These are phyloP conservation scores for Pythium scleroteichum DNA, from an alignment of 352 stramenopile species.

Conservation along the genomic window DNA sequence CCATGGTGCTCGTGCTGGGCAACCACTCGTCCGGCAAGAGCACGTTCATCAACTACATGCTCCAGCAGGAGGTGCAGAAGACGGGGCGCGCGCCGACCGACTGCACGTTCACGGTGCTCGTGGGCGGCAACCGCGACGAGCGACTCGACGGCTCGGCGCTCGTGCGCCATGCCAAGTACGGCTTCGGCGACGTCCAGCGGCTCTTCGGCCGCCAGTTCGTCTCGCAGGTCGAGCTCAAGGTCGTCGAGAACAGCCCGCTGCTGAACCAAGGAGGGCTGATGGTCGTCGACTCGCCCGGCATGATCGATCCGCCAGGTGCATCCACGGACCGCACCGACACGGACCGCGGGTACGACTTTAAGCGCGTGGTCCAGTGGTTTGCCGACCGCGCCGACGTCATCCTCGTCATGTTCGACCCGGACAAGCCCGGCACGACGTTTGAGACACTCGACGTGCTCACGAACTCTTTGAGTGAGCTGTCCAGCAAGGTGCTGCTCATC, in stretches of 20 bases:
- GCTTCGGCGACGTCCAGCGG: constrained; percentile 78
- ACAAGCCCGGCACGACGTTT: constrained; percentile 88
- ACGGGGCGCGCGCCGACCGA: constrained; percentile 78
- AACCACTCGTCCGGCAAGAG: constrained; percentile 88
- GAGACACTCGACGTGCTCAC: constrained; percentile 88
- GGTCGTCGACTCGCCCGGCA: constrained; percentile 84
- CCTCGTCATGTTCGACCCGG: constrained; percentile 89
- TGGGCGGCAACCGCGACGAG: constrained; percentile 67
- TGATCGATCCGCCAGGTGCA: constrained; percentile 81
- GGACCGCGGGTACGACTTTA: constrained; percentile 87
- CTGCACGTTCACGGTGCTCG: constrained; percentile 83
- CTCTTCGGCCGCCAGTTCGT: constrained; percentile 83
- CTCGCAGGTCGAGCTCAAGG: constrained; percentile 86
- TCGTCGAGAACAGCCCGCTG: constrained; percentile 63
- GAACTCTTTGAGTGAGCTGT: constrained; percentile 68
- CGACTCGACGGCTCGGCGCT: constrained; percentile 78
- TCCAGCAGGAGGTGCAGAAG: constrained; percentile 82
- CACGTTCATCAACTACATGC: constrained; percentile 90
- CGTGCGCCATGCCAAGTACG: constrained; percentile 66
- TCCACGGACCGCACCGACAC: constrained; percentile 64
- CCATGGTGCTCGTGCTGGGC: constrained; percentile 84
- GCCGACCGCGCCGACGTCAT: constrained; percentile 85
- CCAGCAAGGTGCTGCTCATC: constrained; percentile 83
- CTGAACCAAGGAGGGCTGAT: constrained; percentile 81
- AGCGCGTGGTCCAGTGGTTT: constrained; percentile 86